Percentiles rank a stretch among this genome's conserved stretches.
Evolutionary conservation across 768 basidiomycete species (phyloP).

Genomic region (Pisolithus tinctorius): DNA sequence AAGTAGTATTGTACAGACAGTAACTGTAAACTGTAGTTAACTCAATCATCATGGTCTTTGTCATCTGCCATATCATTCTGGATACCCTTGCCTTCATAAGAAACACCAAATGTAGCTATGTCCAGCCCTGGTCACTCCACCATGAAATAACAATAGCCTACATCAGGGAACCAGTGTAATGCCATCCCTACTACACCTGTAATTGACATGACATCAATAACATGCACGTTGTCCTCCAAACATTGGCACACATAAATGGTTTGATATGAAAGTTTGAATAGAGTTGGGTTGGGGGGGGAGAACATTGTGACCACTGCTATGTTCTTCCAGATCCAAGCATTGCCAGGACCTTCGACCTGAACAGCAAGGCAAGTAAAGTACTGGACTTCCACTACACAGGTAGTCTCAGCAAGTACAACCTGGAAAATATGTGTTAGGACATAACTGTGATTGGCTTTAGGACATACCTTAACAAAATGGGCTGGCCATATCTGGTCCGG

Average conservation of each 20-base stretch:
- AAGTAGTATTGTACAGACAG: neutral
- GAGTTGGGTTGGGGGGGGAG: neutral
- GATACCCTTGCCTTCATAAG: neutral
- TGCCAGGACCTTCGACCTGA: neutral
- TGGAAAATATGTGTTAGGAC: neutral
- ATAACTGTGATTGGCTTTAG: neutral
- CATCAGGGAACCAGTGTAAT: neutral
- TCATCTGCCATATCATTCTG: neutral
- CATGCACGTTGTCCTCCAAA: neutral
- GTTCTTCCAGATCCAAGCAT: no score
- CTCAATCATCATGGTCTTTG: neutral
- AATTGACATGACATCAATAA: neutral
- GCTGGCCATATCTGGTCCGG: neutral
- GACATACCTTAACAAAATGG: neutral
- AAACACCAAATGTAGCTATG: neutral
- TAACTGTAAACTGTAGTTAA: neutral
- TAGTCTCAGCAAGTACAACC: neutral
- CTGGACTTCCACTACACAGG: neutral
- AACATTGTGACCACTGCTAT: neutral
- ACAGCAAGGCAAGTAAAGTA: conserved; percentile 2
- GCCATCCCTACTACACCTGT: neutral
- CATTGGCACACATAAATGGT: neutral
- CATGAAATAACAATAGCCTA: neutral
- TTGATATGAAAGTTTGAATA: neutral
- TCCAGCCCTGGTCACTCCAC: neutral